Percentiles rank a stretch among this genome's conserved stretches.
Conservation (phyloP, 768 basidiomycete species). For the Pisolithus albus region DNA sequence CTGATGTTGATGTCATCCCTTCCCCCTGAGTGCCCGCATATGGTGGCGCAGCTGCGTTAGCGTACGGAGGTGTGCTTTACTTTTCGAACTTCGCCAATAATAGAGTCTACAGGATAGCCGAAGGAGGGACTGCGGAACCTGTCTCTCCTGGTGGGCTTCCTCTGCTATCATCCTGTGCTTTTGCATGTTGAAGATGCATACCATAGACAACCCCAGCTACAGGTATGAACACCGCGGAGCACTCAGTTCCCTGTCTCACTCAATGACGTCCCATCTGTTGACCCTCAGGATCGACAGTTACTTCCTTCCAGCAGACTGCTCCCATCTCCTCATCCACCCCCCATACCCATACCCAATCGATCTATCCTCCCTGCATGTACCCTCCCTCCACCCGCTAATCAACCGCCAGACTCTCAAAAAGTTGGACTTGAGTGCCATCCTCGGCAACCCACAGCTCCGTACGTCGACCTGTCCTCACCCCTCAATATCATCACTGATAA, state of each 20-base stretch:
- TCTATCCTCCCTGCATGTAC: slow-evolving; percentile 49
- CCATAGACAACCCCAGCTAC: slow-evolving; percentile 22
- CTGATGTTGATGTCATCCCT: slow-evolving; percentile 44
- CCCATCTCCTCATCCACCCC: slow-evolving; percentile 26
- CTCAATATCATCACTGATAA: not conserved
- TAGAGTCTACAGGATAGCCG: slow-evolving; percentile 41
- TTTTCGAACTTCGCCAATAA: slow-evolving; percentile 54
- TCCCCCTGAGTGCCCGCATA: slow-evolving; percentile 55
- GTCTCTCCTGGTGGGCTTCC: slow-evolving; percentile 53
- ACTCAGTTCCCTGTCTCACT: slow-evolving; percentile 21
- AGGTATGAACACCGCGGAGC: slow-evolving; percentile 45
- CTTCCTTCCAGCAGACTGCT: slow-evolving; percentile 13
- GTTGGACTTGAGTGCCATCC: slow-evolving; percentile 77
- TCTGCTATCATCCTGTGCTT: not conserved
- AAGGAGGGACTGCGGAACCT: slow-evolving; percentile 32
- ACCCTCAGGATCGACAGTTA: slow-evolving; percentile 20
- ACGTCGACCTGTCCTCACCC: slow-evolving; percentile 29
- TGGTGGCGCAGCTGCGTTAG: slow-evolving; percentile 57
- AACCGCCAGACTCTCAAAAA: slow-evolving; percentile 79
- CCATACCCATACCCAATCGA: slow-evolving; percentile 31
- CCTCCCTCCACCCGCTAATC: slow-evolving; percentile 66
- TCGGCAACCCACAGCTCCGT: slow-evolving; percentile 89
- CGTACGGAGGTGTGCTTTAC: slow-evolving; percentile 43
- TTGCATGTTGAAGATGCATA: slow-evolving; percentile 1
- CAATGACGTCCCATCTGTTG: slow-evolving; percentile 14